Evolutionary conservation across 768 basidiomycete species (phyloP), one percentile per base, ranked within the genome.

Genomic region (Cubamyces lactineus): DNA sequence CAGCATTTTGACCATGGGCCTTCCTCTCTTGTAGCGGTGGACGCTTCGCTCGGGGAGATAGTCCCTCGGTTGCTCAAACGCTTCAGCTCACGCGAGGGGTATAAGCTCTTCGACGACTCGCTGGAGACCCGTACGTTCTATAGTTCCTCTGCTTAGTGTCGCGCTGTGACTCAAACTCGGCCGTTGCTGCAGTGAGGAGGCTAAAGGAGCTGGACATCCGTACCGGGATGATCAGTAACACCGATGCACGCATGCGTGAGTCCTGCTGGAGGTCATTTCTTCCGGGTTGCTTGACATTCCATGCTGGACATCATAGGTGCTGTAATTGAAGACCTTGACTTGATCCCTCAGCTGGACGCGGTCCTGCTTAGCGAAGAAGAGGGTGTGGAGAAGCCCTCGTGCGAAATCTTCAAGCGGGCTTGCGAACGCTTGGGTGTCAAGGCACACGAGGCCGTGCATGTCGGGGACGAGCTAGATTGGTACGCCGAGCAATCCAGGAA

Each of bases 391-490:
- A 94, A 93, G 72, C 91, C 91, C 0, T 74, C 81, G 1, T 66
- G 67, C 16, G 76, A 82, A 52, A 85, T 93, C 46, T 94, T 89
- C 72, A 62, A 69, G 39, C 78, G 78, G 4, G 79, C 81, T 5
- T 83, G 70, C 48, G 66, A 73, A 12, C 67, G 74, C 0, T 74
- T 69, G 15, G 66, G 70, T 1, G 76, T 85, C 23, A 55, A 59
- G 9, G 60, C 76, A 1, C 67, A 71, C 26, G 78, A 88, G 67
- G 82, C 80, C 39, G 68, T 92, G 19, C 91, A 94, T 65, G 81
- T 93, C 42, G 92, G 92, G 0, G 91, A 94, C 69, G 90, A 92
- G 64, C 70, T 91, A 30, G 70, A 78, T 51, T 80, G 82, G 91
- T 91, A 66, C 64, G 82, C 64, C 7, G 26, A 15, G 47, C 5